Evolutionary conservation across 495 filamentous ascomycete genomes (phyloP).

Genomic region (Penicillium taxi): DNA sequence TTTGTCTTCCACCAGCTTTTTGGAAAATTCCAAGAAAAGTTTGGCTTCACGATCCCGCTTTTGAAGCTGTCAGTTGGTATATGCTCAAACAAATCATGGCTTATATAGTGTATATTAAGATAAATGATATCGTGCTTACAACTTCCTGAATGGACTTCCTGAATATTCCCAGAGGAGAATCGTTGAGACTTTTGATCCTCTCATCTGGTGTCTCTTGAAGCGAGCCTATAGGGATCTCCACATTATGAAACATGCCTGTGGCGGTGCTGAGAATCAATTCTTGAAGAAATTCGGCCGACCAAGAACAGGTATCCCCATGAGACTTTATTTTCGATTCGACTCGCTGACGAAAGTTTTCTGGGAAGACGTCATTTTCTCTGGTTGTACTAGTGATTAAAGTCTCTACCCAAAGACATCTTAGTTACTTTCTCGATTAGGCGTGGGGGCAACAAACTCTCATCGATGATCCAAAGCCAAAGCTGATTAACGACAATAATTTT

Average conservation of each 20-base stretch:
- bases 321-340: conserved; percentile 2
- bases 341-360: conserved; percentile 5
- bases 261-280: conserved; percentile 7
- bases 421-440: too few relatives aligned
- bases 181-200: too few relatives aligned
- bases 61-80: too few relatives aligned
- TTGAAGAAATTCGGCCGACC: neutral
- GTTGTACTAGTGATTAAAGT: conserved; percentile 11
- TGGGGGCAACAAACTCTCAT: conserved; percentile 3
- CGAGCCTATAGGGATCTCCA: too few relatives aligned
- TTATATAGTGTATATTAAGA: too few relatives aligned
- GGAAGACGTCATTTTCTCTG: neutral
- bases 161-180: conserved; percentile 10
- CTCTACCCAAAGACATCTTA: too few relatives aligned
- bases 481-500: conserved; percentile 12
- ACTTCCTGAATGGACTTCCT: conserved; percentile 7
- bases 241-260: conserved; percentile 1
- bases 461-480: conserved; percentile 14
- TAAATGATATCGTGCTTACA: too few relatives aligned
- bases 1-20: too few relatives aligned
- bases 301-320: neutral
- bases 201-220: too few relatives aligned
- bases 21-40: too few relatives aligned
- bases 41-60: too few relatives aligned
- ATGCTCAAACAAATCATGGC: too few relatives aligned